phyloP scores from a whole-genome alignment of 176 grass and related monocot genomes.

The Miscanthus lutarioriparius region DNA sequence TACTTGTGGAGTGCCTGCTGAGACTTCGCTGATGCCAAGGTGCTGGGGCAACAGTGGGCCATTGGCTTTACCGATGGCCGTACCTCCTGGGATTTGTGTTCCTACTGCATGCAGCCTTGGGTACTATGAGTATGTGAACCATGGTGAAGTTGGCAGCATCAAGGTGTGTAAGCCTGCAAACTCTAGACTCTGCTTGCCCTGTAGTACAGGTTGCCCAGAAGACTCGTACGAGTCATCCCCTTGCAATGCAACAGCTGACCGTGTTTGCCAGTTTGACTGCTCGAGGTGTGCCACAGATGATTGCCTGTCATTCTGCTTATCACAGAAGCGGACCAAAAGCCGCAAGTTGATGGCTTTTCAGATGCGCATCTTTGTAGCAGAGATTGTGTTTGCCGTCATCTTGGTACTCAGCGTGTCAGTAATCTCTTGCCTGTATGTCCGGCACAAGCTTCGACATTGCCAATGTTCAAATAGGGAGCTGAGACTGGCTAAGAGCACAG shows the following conservation, averaged over 20 bases:
- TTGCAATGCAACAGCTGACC: conserved; percentile 77
- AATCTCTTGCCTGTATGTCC: conserved; percentile 70
- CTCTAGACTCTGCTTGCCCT: conserved; percentile 92
- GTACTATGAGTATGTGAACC: conserved; percentile 69
- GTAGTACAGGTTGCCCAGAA: conserved; percentile 65
- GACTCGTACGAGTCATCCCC: conserved; percentile 53
- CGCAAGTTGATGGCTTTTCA: conserved; percentile 65
- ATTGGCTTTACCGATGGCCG: conserved; percentile 79
- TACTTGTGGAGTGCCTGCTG: conserved; percentile 76
- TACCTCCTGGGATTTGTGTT: conserved; percentile 87
- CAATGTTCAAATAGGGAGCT: conserved; percentile 62
- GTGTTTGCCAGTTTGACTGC: conserved; percentile 71
- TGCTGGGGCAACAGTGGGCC: conserved; percentile 92
- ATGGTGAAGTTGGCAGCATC: conserved; percentile 38
- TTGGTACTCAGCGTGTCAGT: conserved; percentile 60
- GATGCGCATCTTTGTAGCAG: conserved; percentile 82
- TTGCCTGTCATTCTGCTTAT: conserved; percentile 59
- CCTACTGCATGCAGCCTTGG: conserved; percentile 62
- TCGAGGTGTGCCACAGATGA: conserved; percentile 63
- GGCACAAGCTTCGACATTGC: conserved; percentile 65
- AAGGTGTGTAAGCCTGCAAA: conserved; percentile 74
- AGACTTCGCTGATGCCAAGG: conserved; percentile 58
- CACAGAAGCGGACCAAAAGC: conserved; percentile 49
- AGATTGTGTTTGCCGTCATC: conserved; percentile 77
- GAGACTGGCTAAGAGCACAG: conserved; percentile 50